Evolutionary conservation across 2,329 filamentous ascomycete genomes (phyloP), one percentile per base, ranked within the genome.

Genomic region (Paraconiothyrium sp.): DNA sequence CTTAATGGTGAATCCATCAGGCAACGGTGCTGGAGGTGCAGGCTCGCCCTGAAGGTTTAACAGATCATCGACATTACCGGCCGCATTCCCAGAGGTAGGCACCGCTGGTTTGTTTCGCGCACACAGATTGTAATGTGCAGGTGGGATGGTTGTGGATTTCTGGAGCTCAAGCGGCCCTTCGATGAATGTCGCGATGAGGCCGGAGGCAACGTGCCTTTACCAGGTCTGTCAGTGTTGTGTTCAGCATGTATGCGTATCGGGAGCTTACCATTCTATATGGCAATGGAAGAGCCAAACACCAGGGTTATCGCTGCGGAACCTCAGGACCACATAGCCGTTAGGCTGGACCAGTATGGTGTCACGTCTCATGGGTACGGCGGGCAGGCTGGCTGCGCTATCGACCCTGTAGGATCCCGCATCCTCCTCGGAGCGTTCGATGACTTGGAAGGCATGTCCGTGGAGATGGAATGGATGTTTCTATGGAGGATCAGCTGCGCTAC

Each of bases 381-480:
- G 60, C 20, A 61, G 57, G 1, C 60, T 54, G 4, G 76, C 48
- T 67, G 46, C 77, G 72, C 49, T 78, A 77, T 58, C 76, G 78
- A 67, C 67, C 55, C 48, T 71, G 79, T 95, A 93, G 1, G 57
- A 43, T 11, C 77, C 77, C 20, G 74, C 74, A 55, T 76, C 72
- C 20, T 76, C 71, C 3, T 68, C 67, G 13, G 69, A 74, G 62
- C 77, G 76, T 7, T 65, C 64, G 8, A 77, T 69, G 34, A 78
- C 66, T 64, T 79, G 77, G 68, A 79, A 78, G 22, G 64, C 67
- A 61, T 79, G 77, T 59, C 77, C 82, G 80, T 96, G 93, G 1
- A 96, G 78, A 77, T 91, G 89, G 80, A 90, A 89, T 0, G 89
- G 92, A 72, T 88, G 85, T 57, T 76, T 89, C 47, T 92, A 83